Evolutionary conservation across 2,329 filamentous ascomycete genomes (phyloP).

Genomic region (Zopfia rhizophila): DNA sequence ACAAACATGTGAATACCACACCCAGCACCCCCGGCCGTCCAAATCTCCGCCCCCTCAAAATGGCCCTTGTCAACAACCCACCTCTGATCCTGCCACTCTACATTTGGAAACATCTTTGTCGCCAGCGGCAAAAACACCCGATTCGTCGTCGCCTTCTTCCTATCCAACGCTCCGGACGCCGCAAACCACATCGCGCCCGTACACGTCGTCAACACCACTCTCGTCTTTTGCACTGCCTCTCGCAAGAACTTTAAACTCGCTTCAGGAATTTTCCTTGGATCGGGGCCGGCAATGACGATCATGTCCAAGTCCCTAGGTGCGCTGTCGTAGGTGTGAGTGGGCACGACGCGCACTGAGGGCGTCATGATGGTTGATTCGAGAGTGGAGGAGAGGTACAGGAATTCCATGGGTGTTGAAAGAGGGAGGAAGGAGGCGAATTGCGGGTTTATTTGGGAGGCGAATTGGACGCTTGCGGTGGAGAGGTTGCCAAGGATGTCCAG

Average conservation of each 20-base stretch:
- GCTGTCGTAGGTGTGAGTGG: conserved; percentile 54
- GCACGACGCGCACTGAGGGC: conserved; percentile 44
- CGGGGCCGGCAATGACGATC: conserved; percentile 52
- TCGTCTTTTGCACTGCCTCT: conserved; percentile 49
- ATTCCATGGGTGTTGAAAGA: conserved; percentile 45
- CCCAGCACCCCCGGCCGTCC: conserved; percentile 52
- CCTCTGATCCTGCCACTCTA: conserved; percentile 52
- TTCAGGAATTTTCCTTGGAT: conserved; percentile 41
- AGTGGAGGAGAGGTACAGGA: conserved; percentile 52
- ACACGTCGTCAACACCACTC: conserved; percentile 52
- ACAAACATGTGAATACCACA: conserved; percentile 47
- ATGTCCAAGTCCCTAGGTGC: conserved; percentile 56
- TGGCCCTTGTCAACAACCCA: conserved; percentile 49
- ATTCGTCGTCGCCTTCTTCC: conserved; percentile 55
- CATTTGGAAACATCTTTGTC: conserved; percentile 41
- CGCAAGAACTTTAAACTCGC: conserved; percentile 49
- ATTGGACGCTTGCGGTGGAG: conserved; percentile 35
- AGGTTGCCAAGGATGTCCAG: conserved; percentile 55
- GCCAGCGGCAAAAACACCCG: conserved; percentile 39
- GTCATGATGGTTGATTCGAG: conserved; percentile 45
- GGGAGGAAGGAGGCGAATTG: conserved; percentile 23
- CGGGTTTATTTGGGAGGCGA: conserved; percentile 25
- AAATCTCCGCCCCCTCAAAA: conserved; percentile 49
- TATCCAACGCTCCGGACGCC: conserved; percentile 47
- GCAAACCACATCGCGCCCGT: conserved; percentile 55